Evolutionary conservation across 768 basidiomycete genomes (phyloP), one percentile per base, ranked within the genome.

Genomic region (Trametes cinnabarina): DNA sequence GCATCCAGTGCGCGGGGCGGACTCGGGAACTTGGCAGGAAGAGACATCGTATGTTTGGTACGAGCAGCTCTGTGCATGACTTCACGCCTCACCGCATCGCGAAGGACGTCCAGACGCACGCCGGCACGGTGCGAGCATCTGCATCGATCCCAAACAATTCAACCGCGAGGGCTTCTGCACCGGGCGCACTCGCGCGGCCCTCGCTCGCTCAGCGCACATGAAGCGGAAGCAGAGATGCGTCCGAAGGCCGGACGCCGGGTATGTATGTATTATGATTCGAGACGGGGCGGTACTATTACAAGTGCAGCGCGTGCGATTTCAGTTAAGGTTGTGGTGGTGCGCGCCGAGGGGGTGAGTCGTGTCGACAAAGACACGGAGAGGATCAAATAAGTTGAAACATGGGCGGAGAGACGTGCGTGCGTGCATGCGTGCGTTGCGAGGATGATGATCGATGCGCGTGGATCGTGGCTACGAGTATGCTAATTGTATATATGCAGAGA

Each of bases 111-210:
- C 44, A 26, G 44, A 4, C 44, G 20, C 19, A n/a, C 9, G 39
- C 6, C 39, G 41, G n/a, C 7, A 23, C 19, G 41, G 37, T 59
- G 58, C 57, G 34, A 44, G 42, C 49, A 42, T 52, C 51, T 37
- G 42, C 49, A 42, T 52, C 51, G 51, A 59, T 34, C 19, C 57
- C 51, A 46, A 48, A 53, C 28, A 53, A 34, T 37, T n/a, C n/a
- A n/a, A n/a, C n/a, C n/a, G 39, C 34, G 30, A 32, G 11, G 25
- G 47, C 30, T 20, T 35, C n/a, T 37, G 17, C 25, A 9, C 11
- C 19, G 37, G 15, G 40, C 26, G 28, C 37, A 30, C 17, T 17
- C 8, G 28, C 19, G n/a, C n/a, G n/a, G n/a, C n/a, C n/a, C n/a
- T n/a, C n/a, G n/a, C n/a, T n/a, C n/a, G n/a, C n/a, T n/a, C n/a